These are phyloP conservation scores for Dactylellina leptospora DNA, from an alignment of 2,329 filamentous ascomycete species.

Conservation along the genomic window DNA sequence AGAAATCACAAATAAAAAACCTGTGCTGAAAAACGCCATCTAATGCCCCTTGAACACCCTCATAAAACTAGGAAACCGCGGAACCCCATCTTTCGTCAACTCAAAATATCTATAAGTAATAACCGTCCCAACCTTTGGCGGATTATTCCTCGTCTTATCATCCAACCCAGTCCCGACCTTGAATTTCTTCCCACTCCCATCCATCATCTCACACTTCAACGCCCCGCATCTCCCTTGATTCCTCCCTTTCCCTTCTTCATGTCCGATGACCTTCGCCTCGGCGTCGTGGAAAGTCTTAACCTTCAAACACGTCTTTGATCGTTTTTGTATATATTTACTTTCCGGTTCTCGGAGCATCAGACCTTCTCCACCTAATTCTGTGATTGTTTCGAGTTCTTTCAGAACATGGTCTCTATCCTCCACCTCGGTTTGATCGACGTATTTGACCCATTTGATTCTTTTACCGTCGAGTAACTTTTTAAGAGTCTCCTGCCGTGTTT, in stretches of 20 bases:
- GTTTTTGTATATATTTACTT: slow-evolving; percentile 55
- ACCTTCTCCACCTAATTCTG: slow-evolving; percentile 55
- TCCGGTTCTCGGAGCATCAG: slow-evolving; percentile 56
- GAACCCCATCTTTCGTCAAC: slow-evolving; percentile 55
- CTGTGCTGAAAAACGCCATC: too few relatives aligned
- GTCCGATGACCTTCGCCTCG: slow-evolving; percentile 56
- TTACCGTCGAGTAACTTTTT: slow-evolving; percentile 51
- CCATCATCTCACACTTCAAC: slow-evolving; percentile 57
- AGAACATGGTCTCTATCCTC: slow-evolving; percentile 54
- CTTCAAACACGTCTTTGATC: slow-evolving; percentile 56
- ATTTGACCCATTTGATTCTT: slow-evolving; percentile 55
- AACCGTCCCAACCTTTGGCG: slow-evolving; percentile 56
- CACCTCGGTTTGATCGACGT: slow-evolving; percentile 55
- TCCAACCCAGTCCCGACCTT: slow-evolving; percentile 57
- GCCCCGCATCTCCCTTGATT: slow-evolving; percentile 56
- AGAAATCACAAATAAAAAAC: background rate
- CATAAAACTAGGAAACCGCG: slow-evolving; percentile 57
- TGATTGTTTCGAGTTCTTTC: slow-evolving; percentile 55
- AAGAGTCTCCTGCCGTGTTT: slow-evolving; percentile 53
- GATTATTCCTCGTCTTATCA: slow-evolving; percentile 56
- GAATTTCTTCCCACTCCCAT: slow-evolving; percentile 56
- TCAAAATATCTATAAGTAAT: slow-evolving; percentile 57
- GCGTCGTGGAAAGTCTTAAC: slow-evolving; percentile 57
- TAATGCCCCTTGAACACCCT: slow-evolving; percentile 56
- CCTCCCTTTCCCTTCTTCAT: slow-evolving; percentile 56